Percentiles rank a stretch among this genome's conserved stretches.
phyloP scores from a whole-genome alignment of 2,329 filamentous ascomycete genomes.

The Daldinia eschscholtzii region DNA sequence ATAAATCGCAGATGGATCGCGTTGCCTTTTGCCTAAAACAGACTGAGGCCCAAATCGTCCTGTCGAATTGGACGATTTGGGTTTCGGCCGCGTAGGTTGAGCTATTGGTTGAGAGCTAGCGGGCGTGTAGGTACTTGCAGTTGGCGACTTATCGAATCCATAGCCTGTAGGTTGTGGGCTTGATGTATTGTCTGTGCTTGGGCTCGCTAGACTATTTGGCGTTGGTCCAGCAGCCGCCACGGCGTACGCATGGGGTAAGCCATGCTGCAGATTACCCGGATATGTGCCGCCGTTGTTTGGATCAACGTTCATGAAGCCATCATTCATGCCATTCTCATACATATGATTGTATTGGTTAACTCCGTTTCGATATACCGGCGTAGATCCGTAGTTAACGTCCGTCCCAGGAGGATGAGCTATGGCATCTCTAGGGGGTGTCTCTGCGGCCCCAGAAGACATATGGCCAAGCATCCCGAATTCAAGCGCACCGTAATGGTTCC shows the following conservation, averaged over 20 bases:
- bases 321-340: constrained; percentile 65
- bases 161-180: constrained; percentile 69
- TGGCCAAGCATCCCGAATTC: constrained; percentile 97
- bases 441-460: constrained; percentile 92
- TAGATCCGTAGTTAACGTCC: constrained; percentile 58
- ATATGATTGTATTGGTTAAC: constrained; percentile 63
- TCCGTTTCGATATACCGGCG: constrained; percentile 66
- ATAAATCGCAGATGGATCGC: constrained; percentile 88
- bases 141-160: constrained; percentile 69
- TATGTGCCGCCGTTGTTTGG: constrained; percentile 62
- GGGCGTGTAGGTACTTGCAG: constrained; percentile 55
- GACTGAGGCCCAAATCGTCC: constrained; percentile 61
- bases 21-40: constrained; percentile 69
- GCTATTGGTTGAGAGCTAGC: constrained; percentile 49
- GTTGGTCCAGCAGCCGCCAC: constrained; percentile 67
- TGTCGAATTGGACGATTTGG: constrained; percentile 58
- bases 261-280: constrained; percentile 70
- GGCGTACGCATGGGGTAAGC: constrained; percentile 73
- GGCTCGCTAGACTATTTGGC: constrained; percentile 72
- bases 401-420: constrained; percentile 57
- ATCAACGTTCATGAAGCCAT: constrained; percentile 68
- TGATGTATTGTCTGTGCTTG: constrained; percentile 72
- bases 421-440: constrained; percentile 78
- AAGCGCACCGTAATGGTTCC: constrained; percentile 93
- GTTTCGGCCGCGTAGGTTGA: constrained; percentile 58